Percentiles rank a stretch among this genome's conserved stretches.
phyloP scores from a whole-genome alignment of 164 flowering plant genomes.

The Aristolochia fimbriata region DNA sequence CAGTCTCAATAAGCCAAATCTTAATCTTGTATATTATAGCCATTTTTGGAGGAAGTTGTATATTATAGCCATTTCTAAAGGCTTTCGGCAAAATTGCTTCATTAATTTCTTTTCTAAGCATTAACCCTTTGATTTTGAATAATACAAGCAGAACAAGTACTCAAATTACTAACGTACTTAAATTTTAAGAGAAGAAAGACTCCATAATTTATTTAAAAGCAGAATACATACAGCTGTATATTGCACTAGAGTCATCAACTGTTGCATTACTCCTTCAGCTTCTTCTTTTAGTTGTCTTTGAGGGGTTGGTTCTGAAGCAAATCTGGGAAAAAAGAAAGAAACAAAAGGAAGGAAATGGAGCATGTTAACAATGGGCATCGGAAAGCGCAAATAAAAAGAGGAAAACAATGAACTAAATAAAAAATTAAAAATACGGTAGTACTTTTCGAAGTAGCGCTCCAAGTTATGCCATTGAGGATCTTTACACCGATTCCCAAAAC shows the following conservation, averaged over 20 bases:
- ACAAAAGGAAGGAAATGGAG: background rate
- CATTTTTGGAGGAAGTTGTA: too few species aligned
- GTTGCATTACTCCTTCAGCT: conserved; percentile 58
- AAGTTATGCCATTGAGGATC: conserved; percentile 94
- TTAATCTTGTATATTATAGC: too few species aligned
- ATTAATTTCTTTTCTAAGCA: too few species aligned
- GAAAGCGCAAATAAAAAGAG: background rate
- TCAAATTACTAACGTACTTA: too few species aligned
- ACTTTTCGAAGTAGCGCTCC: conserved; percentile 84
- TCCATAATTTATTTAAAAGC: background rate
- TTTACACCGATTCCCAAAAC: conserved; percentile 93
- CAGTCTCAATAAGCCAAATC: too few species aligned
- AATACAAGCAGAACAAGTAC: too few species aligned
- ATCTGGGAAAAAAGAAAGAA: conserved; percentile 26
- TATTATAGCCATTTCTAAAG: too few species aligned
- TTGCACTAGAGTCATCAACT: conserved; percentile 61
- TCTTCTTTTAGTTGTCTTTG: conserved; percentile 61
- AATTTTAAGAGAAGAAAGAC: too few species aligned
- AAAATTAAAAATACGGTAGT: conserved; percentile 8
- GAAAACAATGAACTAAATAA: conserved; percentile 1
- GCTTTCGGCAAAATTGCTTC: too few species aligned
- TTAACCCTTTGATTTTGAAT: too few species aligned
- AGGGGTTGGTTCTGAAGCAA: conserved; percentile 46
- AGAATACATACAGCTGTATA: conserved; percentile 73
- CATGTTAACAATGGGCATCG: background rate